phyloP scores from a whole-genome alignment of 1,284 basidiomycete genomes.

The Gomphus bonarii region DNA sequence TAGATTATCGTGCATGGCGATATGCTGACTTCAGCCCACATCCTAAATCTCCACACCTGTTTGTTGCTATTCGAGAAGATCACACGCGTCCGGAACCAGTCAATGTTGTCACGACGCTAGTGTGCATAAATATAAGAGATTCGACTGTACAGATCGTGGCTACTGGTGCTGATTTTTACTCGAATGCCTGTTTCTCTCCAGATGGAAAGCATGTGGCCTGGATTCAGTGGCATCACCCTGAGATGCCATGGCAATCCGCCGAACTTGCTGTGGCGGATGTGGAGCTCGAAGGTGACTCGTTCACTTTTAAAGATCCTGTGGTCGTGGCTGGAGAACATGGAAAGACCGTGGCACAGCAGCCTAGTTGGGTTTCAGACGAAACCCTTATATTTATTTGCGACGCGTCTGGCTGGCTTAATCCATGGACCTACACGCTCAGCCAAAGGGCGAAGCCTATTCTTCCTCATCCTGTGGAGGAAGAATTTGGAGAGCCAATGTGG shows the following conservation, averaged over 20 bases:
- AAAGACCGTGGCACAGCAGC: constrained; percentile 11
- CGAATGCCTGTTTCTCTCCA: constrained; percentile 25
- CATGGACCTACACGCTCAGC: constrained; percentile 18
- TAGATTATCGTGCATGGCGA: constrained; percentile 20
- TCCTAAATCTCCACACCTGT: constrained; percentile 17
- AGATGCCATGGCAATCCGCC: constrained; percentile 15
- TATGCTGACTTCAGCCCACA: constrained; percentile 21
- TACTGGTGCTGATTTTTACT: constrained; percentile 30
- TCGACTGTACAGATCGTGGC: constrained; percentile 16
- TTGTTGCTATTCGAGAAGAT: constrained; percentile 29
- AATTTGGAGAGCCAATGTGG: constrained; percentile 28
- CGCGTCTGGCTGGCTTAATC: constrained; percentile 25
- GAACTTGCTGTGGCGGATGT: constrained; percentile 2
- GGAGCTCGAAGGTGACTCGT: neutral
- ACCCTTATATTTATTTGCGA: constrained; percentile 27
- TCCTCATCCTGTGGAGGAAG: constrained; percentile 13
- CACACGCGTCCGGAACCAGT: constrained; percentile 28
- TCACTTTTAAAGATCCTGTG: neutral
- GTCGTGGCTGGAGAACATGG: constrained; percentile 12
- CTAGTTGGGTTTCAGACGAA: constrained; percentile 23
- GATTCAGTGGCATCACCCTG: constrained; percentile 24
- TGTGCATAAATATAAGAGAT: constrained; percentile 20
- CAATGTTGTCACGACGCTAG: constrained; percentile 27
- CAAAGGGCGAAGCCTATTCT: constrained; percentile 12
- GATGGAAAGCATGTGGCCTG: constrained; percentile 27